Evolutionary conservation across 352 stramenopile genomes (phyloP), one percentile per base, ranked within the genome.

Genomic region (Plasmopara viticola): DNA sequence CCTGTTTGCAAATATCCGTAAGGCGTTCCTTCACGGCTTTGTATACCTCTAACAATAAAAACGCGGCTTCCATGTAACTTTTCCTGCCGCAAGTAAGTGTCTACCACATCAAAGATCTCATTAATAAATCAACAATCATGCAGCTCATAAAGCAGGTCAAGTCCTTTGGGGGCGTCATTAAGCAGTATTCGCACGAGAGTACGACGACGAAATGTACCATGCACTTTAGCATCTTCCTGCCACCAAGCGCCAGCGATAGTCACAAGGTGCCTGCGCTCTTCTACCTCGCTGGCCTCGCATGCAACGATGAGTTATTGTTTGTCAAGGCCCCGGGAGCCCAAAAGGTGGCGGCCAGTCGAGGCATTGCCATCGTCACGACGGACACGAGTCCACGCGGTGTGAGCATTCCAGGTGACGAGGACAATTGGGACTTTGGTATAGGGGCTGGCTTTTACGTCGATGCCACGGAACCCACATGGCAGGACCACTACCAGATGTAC

Each of bases 391-490:
- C 97, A n/a, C 84, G 97, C 15, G 87, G 87, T 4, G 78, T 93
- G 25, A 80, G 74, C 45, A 84, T 97, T 51, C 78, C 94, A 10
- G 94, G 95, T 12, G 95, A 98, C 62, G 88, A 98, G 25, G 94
- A 98, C 51, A 68, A 57, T 40, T 99, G 93, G 71, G 97, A 99
- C 72, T 97, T 99, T 60, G 97, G 97, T 33, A 93, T 89, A 13
- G 94, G 86, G 33, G 97, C 97, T 18, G 95, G 96, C 44, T 99
- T 99, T 62, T 99, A 99, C 76, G 66, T 99, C 6, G 84, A 99
- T 78, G 95, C 96, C 6, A 98, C 94, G 13, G 71, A 97, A 61
- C 74, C 85, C 34, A 90, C 94, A 31, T 99, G 92, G 79, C 60
- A 77, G 40, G 64, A 75, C 25, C 77, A 98, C 71, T 99, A 98